phyloP scores from a whole-genome alignment of 345 rosid species.

The Microcos paniculata region DNA sequence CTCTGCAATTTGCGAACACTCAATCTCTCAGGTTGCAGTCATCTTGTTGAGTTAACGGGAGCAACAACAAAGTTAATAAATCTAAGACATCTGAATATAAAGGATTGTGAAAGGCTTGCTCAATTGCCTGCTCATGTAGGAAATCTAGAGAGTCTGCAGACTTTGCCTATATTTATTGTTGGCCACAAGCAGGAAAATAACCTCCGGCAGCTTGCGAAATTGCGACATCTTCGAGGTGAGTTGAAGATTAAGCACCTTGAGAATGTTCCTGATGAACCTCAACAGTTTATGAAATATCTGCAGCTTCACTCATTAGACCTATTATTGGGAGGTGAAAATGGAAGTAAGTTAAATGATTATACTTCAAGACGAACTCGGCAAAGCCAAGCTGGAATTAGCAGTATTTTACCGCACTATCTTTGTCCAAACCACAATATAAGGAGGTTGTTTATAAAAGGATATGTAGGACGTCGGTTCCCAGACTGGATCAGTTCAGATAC shows the following conservation, averaged over 20 bases:
- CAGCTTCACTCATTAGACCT: not conserved
- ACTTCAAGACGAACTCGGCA: not conserved
- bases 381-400: not conserved
- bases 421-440: not conserved
- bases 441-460: constrained; percentile 9
- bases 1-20: constrained; percentile 26
- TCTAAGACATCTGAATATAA: not conserved
- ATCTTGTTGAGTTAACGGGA: not conserved
- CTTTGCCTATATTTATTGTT: constrained; percentile 9
- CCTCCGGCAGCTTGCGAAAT: accelerated
- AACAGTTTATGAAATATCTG: no score
- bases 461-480: constrained; percentile 10
- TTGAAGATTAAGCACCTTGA: constrained; percentile 8
- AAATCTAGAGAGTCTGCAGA: not conserved
- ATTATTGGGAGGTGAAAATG: constrained; percentile 5
- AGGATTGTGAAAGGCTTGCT: not conserved
- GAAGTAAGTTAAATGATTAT: not conserved
- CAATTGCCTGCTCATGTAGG: not conserved
- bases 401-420: constrained; percentile 4
- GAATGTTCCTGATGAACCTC: no score
- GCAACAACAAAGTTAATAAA: not conserved
- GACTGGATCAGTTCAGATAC: not conserved
- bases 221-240: not conserved
- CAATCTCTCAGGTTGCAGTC: not conserved
- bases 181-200: no score